Evolutionary conservation across 2,329 filamentous ascomycete genomes (phyloP), one percentile per base, ranked within the genome.

Genomic region (Exophiala calicioides): DNA sequence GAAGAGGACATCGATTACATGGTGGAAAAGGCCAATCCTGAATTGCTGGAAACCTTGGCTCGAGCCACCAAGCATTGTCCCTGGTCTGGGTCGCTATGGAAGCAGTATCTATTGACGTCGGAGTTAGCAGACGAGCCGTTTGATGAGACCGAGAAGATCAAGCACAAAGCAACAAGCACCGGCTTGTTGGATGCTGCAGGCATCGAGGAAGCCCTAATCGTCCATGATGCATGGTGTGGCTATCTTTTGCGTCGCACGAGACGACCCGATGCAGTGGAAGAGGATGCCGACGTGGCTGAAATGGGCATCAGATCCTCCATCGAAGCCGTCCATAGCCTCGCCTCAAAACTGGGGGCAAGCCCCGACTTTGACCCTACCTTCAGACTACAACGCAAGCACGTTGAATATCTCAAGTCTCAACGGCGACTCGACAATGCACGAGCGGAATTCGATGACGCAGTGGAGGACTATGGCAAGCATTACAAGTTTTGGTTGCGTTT

Each of bases 401-500:
- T 96, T 59, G 90, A 94, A 62, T 95, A 91, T 62, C 76, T 94
- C 37, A 90, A 88, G 3, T 88, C 95, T 64, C 89, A 88, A 56
- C 83, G 83, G 19, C 85, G 87, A 30, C 73, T 88, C 41, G 81
- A 88, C 15, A 84, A 84, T 46, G 93, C 91, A 2, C 81, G 93
- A 29, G 76, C 78, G 12, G 80, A 86, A 36, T 97, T 88, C 82
- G 82, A 86, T 55, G 79, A 80, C 13, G 75, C 97, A 21, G 78
- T 80, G 16, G 72, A 80, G n/a, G 74, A 78, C 13, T 81, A 89
- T 45, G 82, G 83, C 21, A 81, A 89, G 58, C 90, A 83, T 58
- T 90, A 90, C 62, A 89, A 95, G 59, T 97, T 97, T 65, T 98
- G 93, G 93, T 77, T 90, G 44, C 82, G 84, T 32, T 96, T 89